Conservation (phyloP, 768 basidiomycete genomes). For the Mycena belliarum region DNA sequence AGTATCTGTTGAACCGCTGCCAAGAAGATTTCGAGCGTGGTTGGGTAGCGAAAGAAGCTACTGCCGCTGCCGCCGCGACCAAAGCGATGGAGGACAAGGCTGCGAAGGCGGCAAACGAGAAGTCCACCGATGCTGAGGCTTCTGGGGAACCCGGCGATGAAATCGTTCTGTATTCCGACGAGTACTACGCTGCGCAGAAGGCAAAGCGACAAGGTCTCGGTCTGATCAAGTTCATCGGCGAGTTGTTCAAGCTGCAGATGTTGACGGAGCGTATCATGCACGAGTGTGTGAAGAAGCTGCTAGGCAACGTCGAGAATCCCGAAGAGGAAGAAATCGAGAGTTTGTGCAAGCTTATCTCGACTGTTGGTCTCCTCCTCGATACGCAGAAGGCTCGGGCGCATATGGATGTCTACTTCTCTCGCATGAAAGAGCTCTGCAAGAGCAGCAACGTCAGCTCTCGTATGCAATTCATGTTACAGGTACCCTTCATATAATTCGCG, state of each 20-base stretch:
- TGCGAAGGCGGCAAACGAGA: constrained; percentile 66
- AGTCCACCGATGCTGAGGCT: constrained; percentile 27
- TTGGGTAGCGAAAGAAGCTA: constrained; percentile 86
- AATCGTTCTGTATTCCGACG: constrained; percentile 85
- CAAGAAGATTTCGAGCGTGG: constrained; percentile 98
- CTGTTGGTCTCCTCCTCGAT: constrained; percentile 85
- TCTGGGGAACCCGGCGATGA: constrained; percentile 53
- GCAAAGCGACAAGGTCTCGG: constrained; percentile 97
- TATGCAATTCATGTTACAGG: constrained; percentile 95
- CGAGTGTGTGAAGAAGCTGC: constrained; percentile 94
- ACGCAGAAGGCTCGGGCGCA: constrained; percentile 77
- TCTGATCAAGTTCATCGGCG: constrained; percentile 97
- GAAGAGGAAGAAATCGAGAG: constrained; percentile 99
- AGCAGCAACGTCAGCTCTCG: constrained; percentile 77
- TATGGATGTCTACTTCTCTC: constrained; percentile 90
- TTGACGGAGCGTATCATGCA: constrained; percentile 98
- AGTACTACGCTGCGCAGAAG: constrained; percentile 95
- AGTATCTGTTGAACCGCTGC: constrained; percentile 94
- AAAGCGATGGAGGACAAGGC: constrained; percentile 89
- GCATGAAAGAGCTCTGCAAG: constrained; percentile 83
- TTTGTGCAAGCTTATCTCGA: constrained; percentile 88
- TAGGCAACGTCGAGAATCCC: constrained; percentile 91
- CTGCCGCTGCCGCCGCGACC: constrained; percentile 81
- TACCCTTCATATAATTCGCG: constrained; percentile 37
- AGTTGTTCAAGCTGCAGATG: constrained; percentile 99